These are phyloP conservation scores for Xylariaceae sp. DNA, from an alignment of 2,329 filamentous ascomycete species.

Conservation along the genomic window DNA sequence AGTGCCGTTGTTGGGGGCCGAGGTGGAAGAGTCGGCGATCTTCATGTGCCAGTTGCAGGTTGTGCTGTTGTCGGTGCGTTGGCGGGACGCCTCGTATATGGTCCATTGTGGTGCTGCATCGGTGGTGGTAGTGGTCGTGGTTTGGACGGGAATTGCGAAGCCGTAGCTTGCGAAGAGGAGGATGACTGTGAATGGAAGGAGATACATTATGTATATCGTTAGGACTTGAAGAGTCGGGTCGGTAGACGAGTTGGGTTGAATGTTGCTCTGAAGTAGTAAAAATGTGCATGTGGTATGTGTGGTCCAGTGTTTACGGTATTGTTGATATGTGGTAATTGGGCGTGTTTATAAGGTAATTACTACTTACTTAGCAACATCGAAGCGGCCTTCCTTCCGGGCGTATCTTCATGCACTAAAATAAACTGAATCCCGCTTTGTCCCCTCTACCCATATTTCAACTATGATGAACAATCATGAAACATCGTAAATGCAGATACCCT, in stretches of 20 bases:
- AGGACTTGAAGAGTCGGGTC: not conserved
- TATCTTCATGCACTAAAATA: too few species aligned
- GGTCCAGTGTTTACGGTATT: too few species aligned
- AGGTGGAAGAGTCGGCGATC: slow-evolving; percentile 4
- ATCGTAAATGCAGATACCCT: slow-evolving; percentile 6
- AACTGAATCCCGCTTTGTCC: too few species aligned
- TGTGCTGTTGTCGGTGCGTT: not conserved
- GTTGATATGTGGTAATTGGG: too few species aligned
- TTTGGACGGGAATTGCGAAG: not conserved
- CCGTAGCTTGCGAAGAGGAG: not conserved
- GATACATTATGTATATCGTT: slow-evolving; percentile 10
- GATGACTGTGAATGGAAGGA: not conserved
- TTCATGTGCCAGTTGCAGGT: slow-evolving; percentile 29
- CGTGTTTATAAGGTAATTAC: too few species aligned
- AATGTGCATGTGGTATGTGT: not conserved
- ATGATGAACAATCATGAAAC: not conserved
- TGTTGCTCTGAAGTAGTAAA: not conserved
- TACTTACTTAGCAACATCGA: too few species aligned
- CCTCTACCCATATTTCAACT: not conserved
- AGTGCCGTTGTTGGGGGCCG: not conserved
- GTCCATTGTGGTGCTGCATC: too few species aligned
- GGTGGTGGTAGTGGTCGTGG: not conserved
- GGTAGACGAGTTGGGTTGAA: not conserved
- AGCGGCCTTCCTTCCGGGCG: too few species aligned
- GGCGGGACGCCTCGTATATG: slow-evolving; percentile 23